Conservation (phyloP, 1,284 basidiomycete species). For the Pterulicium gracile region DNA sequence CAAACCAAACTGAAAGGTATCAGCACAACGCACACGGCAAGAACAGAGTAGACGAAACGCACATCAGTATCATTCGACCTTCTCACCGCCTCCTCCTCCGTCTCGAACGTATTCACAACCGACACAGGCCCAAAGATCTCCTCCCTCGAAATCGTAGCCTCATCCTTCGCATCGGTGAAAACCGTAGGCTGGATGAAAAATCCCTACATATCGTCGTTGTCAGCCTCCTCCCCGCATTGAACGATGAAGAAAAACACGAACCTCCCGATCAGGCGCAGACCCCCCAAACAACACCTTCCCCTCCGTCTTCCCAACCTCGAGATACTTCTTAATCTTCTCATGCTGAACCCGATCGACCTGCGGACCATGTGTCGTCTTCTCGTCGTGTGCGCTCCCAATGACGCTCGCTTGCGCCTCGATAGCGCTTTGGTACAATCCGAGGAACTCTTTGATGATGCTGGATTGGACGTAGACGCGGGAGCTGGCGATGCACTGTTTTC, state of each 20-base stretch:
- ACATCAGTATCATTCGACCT: slow-evolving; percentile 6
- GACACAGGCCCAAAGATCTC: slow-evolving; percentile 4
- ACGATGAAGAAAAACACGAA: no score
- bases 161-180: slow-evolving; percentile 1
- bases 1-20: no score
- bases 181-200: neutral
- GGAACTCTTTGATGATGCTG: neutral
- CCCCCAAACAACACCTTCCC: slow-evolving; percentile 56
- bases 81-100: slow-evolving; percentile 1
- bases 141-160: neutral
- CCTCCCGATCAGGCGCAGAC: neutral
- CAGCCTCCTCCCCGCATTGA: no score
- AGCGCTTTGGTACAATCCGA: neutral
- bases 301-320: slow-evolving; percentile 20
- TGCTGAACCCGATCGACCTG: slow-evolving; percentile 59
- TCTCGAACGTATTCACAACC: slow-evolving; percentile 4
- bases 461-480: slow-evolving; percentile 2
- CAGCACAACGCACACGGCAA: no score
- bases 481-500: neutral
- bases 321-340: slow-evolving; percentile 26
- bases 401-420: neutral
- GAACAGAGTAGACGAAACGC: no score
- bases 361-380: slow-evolving; percentile 29
- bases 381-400: slow-evolving; percentile 19
- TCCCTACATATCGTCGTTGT: neutral